A percentile compares a stretch with the other conserved stretches of the same genome.
phyloP scores from a whole-genome alignment of 306 rosid species.

The Acacia crassicarpa region DNA sequence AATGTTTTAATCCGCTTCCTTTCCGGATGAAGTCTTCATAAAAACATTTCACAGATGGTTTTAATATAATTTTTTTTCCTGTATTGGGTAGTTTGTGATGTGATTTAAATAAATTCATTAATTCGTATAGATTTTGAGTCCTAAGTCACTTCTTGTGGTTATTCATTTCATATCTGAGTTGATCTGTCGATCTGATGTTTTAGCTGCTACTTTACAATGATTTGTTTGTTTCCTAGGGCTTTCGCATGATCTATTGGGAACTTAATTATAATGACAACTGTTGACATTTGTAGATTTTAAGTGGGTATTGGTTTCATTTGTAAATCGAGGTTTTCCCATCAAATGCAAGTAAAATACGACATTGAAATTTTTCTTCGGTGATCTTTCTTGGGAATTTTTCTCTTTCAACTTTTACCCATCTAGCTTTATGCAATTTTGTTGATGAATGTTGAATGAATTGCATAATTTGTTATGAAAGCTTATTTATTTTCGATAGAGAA shows the following conservation, averaged over 20 bases:
- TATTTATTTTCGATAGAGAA: background rate
- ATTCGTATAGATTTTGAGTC: background rate
- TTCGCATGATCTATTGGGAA: background rate
- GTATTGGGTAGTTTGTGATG: background rate
- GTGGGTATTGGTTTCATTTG: background rate
- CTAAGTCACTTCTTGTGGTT: background rate
- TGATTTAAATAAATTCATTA: conserved; percentile 14
- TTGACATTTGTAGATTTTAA: conserved; percentile 12
- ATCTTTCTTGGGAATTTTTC: background rate
- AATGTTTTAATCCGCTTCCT: conserved; percentile 1
- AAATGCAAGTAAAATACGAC: conserved; percentile 12
- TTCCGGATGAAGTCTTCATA: background rate
- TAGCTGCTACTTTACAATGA: conserved; percentile 14
- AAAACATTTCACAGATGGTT: background rate
- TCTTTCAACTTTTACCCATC: background rate
- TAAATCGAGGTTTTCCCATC: background rate
- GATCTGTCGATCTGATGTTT: conserved; percentile 66
- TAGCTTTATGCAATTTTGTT: background rate
- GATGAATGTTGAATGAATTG: conserved; percentile 6
- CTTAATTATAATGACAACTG: background rate
- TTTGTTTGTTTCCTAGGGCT: conserved; percentile 23
- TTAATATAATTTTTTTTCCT: background rate
- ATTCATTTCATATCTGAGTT: conserved; percentile 57
- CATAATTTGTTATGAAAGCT: background rate
- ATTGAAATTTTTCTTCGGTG: conserved; percentile 11